Base-by-base conservation (phyloP, 140 eudicot genomes). In the Ambrosia hybrid region DNA sequence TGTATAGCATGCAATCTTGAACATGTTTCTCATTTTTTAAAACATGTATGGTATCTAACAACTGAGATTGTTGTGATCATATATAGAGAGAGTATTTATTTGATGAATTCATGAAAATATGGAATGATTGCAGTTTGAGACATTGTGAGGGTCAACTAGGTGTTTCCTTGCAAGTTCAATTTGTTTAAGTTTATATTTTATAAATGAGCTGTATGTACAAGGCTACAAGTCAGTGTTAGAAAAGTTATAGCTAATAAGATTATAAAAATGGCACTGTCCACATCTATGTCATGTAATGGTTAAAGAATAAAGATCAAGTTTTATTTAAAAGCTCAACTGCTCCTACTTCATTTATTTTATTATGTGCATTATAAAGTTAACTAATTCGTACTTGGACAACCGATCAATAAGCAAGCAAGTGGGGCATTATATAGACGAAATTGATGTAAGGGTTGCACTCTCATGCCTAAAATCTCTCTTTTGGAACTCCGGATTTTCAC, bases 161-260 rank as follows among this genome's bases (percentile, higher is more conserved):
- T 12, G 65, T 59, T 59, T 62, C 70, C 68, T 77, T 69, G 76
- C 70, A 77, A 59, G 34, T 65, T 72, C 34, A 41, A 21, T 26
- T 59, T 76, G 14, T 26, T 16, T 17, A 51, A 7, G 37, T 65
- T 60, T 37, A 3, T 39, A 46, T 64, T 13, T 49, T 4, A 57
- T 34, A 66, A 37, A 78, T 78, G 74, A 78, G 82, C 34, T 72
- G 78, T 78, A 57, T 11, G 62, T 73, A 63, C 30, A 21, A 21
- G 30, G 30, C 30, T 21, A 1, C 70, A 65, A 67, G 78, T 61
- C 57, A 39, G 39, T 74, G 57, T 72, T 57, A 48, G 65, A 73
- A 72, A 13, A 58, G 60, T 45, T 65, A 45, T 37, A 72, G 13
- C 52, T 45, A 57, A 17, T 57, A 21, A n/a, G 16, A 36, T 71